Base-by-base conservation (phyloP, 805 yeast species). In the Metschnikowia koreensis region DNA sequence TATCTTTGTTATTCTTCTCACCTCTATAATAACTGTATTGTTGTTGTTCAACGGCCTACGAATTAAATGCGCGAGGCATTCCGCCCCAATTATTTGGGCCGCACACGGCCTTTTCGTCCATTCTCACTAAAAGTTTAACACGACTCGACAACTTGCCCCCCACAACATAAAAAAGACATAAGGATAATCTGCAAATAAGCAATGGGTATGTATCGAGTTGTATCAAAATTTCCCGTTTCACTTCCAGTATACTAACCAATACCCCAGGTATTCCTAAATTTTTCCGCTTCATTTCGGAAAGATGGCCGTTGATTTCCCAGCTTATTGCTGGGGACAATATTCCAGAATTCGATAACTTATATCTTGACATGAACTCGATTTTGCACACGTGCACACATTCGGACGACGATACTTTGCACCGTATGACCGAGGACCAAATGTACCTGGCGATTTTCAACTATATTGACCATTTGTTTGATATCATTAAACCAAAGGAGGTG, bases 241-340 rank as follows among this genome's bases (percentile, higher is more conserved):
- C 29, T 10, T 39, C n/a, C 36, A 28, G 8, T 22, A 13, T 52
- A 52, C 50, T 52, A 52, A 52, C 47, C 8, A n/a, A n/a, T 26
- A 7, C 37, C n/a, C 29, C 53, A 67, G 98, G 98, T 79, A 93
- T 94, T 66, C 99, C 99, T 51, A 94, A 94, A 66, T 94, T 93
- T 68, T 94, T 90, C 70, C 83, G 97, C 72, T 93, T 89, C 76
- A 91, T 94, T 75, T 90, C 97, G 45, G 98, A 94, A 74, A 84
- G 99, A 83, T 94, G 98, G 97, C 99, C 99, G 33, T 77, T 87
- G 77, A 91, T 92, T 59, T 86, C 96, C 10, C 96, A 91, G 69
- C 75, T 84, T 63, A 84, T 93, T 57, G 90, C 86, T 60, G 94
- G 86, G 31, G 78, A 80, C 47, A 89, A 87, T 60, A 82, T 92